A percentile compares a stretch with the other conserved stretches of the same genome.
Evolutionary conservation across 164 flowering plant species (phyloP).

Genomic region (Houttuynia cordata): DNA sequence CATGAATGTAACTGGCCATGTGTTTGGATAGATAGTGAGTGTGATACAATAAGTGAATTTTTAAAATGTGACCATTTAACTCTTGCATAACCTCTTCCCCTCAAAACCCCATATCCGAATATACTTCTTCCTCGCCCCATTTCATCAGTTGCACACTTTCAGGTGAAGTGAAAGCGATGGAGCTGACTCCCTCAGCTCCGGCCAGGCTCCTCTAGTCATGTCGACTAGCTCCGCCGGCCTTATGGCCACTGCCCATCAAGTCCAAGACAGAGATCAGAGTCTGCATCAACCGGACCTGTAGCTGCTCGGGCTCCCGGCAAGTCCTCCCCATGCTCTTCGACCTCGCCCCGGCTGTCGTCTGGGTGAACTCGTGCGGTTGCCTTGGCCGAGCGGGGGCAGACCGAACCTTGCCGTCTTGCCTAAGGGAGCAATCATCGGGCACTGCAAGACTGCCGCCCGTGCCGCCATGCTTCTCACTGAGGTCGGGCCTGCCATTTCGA

Average conservation of each 20-base stretch:
- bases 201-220: neutral
- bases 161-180: neutral
- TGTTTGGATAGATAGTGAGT: no score
- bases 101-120: no score
- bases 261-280: conserved; percentile 48
- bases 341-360: conserved; percentile 44
- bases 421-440: conserved; percentile 28
- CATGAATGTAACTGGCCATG: no score
- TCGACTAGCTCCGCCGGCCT: neutral
- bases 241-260: conserved; percentile 1
- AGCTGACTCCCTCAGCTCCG: neutral
- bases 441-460: conserved; percentile 45
- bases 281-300: conserved; percentile 65
- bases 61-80: no score
- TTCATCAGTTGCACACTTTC: no score
- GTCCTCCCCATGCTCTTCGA: conserved; percentile 46
- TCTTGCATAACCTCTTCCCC: no score
- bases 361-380: conserved; percentile 74
- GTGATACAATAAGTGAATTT: no score
- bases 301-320: conserved; percentile 60
- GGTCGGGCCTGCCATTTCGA: conserved; percentile 11
- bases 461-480: conserved; percentile 34
- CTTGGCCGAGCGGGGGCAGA: conserved; percentile 76
- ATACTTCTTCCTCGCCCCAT: no score
- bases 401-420: conserved; percentile 76